Evolutionary conservation across 1,284 basidiomycete species (phyloP).

Genomic region (Somion occarium): DNA sequence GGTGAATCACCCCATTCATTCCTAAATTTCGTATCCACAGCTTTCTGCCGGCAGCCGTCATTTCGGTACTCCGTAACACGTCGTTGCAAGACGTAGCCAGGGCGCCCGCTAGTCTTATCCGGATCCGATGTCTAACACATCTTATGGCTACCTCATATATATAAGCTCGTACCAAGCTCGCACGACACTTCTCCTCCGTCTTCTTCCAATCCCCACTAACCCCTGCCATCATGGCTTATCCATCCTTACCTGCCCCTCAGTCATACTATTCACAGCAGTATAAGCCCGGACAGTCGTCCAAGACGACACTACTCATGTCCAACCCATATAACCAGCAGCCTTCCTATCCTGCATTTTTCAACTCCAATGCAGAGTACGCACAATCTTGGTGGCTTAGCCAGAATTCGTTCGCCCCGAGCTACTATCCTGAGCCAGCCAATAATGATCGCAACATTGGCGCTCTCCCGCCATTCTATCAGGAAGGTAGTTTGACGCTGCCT

Average conservation of each 20-base stretch:
- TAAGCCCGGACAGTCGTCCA: slow-evolving; percentile 1
- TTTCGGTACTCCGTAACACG: slow-evolving; percentile 14
- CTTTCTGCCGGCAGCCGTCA: slow-evolving; percentile 15
- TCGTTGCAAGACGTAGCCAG: slow-evolving; percentile 7
- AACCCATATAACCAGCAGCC: neutral
- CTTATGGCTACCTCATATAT: slow-evolving; percentile 5
- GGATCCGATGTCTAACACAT: slow-evolving; percentile 8
- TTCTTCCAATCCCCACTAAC: neutral
- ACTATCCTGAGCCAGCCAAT: neutral
- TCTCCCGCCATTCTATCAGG: neutral
- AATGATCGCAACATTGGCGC: neutral
- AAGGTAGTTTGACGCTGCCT: neutral
- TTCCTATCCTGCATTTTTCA: neutral
- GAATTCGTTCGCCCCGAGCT: neutral
- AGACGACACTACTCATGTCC: neutral
- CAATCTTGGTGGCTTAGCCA: neutral
- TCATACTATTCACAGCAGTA: slow-evolving; percentile 1
- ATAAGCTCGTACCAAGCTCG: slow-evolving; percentile 10
- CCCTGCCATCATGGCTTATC: slow-evolving; percentile 4
- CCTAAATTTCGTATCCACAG: slow-evolving; percentile 15
- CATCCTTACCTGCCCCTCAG: neutral
- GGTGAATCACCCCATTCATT: slow-evolving; percentile 11
- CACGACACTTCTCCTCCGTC: slow-evolving; percentile 1
- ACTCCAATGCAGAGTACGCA: neutral
- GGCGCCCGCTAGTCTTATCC: slow-evolving; percentile 19